Conservation (phyloP, 2,329 filamentous ascomycete species). For the Zasmidium cellare region DNA sequence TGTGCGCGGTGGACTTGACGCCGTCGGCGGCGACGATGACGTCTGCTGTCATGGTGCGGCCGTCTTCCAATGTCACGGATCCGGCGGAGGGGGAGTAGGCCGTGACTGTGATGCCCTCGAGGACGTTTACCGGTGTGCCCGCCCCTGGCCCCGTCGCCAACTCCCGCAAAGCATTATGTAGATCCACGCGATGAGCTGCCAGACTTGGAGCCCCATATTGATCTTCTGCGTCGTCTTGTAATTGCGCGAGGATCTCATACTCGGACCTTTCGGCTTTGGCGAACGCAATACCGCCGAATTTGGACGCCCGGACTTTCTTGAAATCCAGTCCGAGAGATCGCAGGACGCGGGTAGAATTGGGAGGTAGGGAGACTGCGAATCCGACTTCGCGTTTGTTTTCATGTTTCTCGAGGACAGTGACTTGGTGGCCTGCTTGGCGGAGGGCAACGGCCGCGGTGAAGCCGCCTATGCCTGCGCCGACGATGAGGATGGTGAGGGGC, state of each 20-base stretch:
- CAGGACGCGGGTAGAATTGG: slow-evolving; percentile 17
- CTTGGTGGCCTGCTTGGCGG: slow-evolving; percentile 51
- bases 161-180: slow-evolving; percentile 2
- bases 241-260: background rate
- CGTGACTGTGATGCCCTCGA: background rate
- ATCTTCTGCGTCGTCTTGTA: background rate
- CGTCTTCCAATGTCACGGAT: background rate
- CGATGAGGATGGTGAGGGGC: slow-evolving; percentile 50
- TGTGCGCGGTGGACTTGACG: slow-evolving; percentile 2
- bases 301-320: background rate
- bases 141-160: background rate
- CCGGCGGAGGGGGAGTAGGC: background rate
- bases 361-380: slow-evolving; percentile 12
- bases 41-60: background rate
- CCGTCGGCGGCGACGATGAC: slow-evolving; percentile 7
- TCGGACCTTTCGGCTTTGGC: background rate
- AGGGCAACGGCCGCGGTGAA: slow-evolving; percentile 51
- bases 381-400: slow-evolving; percentile 44
- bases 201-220: slow-evolving; percentile 7
- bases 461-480: slow-evolving; percentile 58
- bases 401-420: slow-evolving; percentile 54
- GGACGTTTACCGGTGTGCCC: background rate
- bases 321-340: background rate
- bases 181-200: slow-evolving; percentile 5
- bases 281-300: background rate